Percentiles rank a stretch among this genome's conserved stretches.
These are phyloP conservation scores for Paecilomyces fulvus DNA, from an alignment of 2,329 filamentous ascomycete genomes.

Conservation along the genomic window DNA sequence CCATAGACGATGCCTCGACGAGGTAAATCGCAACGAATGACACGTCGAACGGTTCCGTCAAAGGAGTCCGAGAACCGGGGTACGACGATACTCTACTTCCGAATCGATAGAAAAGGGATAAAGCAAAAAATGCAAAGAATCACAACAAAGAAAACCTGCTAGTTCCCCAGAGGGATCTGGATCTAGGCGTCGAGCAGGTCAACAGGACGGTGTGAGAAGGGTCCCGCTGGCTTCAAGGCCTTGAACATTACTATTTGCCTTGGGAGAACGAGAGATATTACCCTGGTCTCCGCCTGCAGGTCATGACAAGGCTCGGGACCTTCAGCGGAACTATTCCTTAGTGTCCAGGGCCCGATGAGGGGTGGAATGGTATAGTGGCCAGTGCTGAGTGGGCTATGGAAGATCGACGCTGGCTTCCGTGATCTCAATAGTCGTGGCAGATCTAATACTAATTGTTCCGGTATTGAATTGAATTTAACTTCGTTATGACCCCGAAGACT, in stretches of 20 bases:
- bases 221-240: background rate
- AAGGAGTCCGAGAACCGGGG: slow-evolving; percentile 1
- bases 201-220: background rate
- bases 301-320: slow-evolving; percentile 6
- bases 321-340: background rate
- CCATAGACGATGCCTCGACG: slow-evolving; percentile 1
- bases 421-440: slow-evolving; percentile 8
- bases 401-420: slow-evolving; percentile 1
- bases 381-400: background rate
- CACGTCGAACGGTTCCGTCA: slow-evolving; percentile 6
- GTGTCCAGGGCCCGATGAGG: slow-evolving; percentile 5
- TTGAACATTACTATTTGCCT: background rate
- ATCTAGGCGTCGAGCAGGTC: background rate
- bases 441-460: slow-evolving; percentile 1
- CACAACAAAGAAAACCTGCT: background rate
- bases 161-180: background rate
- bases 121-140: background rate
- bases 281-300: slow-evolving; percentile 9
- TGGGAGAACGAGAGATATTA: slow-evolving; percentile 1
- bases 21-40: slow-evolving; percentile 10
- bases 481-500: slow-evolving; percentile 5
- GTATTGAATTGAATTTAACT: background rate
- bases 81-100: background rate
- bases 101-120: background rate
- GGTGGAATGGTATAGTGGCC: background rate